Percentiles rank a stretch among this genome's conserved stretches.
These are phyloP conservation scores for Clitopilus passeckerianus DNA, from an alignment of 768 basidiomycete species.

Conservation along the genomic window DNA sequence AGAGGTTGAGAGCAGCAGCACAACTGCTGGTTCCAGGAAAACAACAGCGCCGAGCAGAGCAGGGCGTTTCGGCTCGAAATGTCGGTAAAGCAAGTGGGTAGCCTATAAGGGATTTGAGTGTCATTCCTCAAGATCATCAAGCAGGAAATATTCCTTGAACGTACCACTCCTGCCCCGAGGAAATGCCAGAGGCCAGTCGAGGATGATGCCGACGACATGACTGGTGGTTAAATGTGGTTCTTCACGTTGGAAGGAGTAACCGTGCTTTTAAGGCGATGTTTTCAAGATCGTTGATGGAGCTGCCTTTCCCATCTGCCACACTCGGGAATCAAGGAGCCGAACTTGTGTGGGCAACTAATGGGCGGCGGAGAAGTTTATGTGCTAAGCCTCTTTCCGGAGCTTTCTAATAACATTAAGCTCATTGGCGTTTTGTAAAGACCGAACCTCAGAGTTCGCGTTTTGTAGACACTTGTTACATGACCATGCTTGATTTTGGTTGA, in stretches of 20 bases:
- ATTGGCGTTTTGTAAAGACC: no score
- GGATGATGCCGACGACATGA: background rate
- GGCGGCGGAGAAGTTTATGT: no score
- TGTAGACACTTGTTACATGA: no score
- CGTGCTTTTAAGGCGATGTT: background rate
- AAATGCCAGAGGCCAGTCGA: background rate
- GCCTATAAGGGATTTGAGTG: conserved; percentile 3
- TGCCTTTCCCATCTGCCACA: background rate
- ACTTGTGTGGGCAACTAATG: background rate
- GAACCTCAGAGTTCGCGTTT: no score
- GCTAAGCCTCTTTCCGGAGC: no score
- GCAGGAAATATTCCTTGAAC: background rate
- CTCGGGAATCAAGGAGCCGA: background rate
- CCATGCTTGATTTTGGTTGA: no score
- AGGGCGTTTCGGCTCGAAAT: conserved; percentile 15
- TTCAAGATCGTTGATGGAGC: background rate
- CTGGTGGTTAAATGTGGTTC: background rate
- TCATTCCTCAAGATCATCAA: no score
- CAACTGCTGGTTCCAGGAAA: conserved; percentile 10
- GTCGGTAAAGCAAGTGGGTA: conserved; percentile 16
- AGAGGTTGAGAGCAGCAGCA: background rate
- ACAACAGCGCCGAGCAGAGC: conserved; percentile 7
- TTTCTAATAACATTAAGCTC: no score
- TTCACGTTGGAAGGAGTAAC: background rate
- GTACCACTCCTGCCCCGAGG: background rate